These are phyloP conservation scores for Psilocybe sp. DNA, from an alignment of 768 basidiomycete species.

Conservation along the genomic window DNA sequence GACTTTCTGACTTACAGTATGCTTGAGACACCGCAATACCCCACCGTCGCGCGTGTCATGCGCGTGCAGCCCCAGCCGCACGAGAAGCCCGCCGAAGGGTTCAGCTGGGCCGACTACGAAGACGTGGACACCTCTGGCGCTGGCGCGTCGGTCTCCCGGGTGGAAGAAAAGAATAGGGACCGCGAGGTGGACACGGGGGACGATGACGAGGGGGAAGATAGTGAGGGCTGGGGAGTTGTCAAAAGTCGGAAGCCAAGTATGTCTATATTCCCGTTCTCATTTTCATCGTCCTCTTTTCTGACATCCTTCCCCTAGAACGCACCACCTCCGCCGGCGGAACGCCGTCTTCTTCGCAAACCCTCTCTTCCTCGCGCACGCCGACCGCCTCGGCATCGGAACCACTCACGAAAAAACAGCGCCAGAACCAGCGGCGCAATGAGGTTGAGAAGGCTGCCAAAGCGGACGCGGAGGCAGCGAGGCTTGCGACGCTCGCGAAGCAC, in stretches of 20 bases:
- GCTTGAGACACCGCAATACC: constrained; percentile 59
- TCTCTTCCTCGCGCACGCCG: constrained; percentile 18
- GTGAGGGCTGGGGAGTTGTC: constrained; percentile 81
- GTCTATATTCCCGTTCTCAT: constrained; percentile 9
- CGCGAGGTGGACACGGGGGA: not conserved
- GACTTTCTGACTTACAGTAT: too few species aligned
- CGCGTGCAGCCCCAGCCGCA: constrained; percentile 58
- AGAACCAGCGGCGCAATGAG: constrained; percentile 62
- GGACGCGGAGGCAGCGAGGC: constrained; percentile 49
- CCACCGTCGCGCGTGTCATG: constrained; percentile 59
- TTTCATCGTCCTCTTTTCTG: not conserved
- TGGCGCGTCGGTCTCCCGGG: constrained; percentile 34
- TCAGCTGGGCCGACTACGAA: constrained; percentile 79
- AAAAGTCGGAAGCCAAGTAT: constrained; percentile 49
- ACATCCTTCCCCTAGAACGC: not conserved
- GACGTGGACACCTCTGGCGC: constrained; percentile 45
- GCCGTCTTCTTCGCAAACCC: constrained; percentile 5
- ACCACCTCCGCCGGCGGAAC: constrained; percentile 9
- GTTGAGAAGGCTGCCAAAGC: constrained; percentile 55
- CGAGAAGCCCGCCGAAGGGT: constrained; percentile 60
- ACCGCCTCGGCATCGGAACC: constrained; percentile 32
- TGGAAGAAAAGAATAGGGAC: constrained; percentile 70
- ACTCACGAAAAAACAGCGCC: constrained; percentile 65
- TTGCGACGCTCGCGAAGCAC: constrained; percentile 53
- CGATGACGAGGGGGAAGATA: constrained; percentile 58